Base-by-base conservation (phyloP, 495 filamentous ascomycete species). In the Podospora didyma region DNA sequence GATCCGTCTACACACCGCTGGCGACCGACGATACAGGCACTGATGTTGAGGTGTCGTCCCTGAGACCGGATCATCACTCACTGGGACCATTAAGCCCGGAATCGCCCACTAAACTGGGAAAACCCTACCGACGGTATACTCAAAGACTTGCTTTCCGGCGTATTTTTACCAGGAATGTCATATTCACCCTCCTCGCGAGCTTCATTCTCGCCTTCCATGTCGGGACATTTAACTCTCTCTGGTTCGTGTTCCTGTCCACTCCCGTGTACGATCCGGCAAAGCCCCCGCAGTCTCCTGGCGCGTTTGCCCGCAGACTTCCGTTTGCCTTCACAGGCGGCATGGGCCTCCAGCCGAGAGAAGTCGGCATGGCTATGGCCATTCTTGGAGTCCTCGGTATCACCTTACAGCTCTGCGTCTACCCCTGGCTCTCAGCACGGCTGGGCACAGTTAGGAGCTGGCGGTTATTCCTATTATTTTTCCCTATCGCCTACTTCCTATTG, bases 161-260 rank as follows among this genome's bases (percentile, higher is more conserved):
- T 23, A 89, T 96, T 56, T 94, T 89, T 78, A 94, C 89, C 2
- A 79, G 79, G 50, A 93, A 93, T 61, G 86, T 96, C 21, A 52
- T 62, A 14, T 67, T 68, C 59, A 91, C 89, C 2, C 73, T 94
- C 3, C 46, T 84, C 12, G 79, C 86, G 2, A 85, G 87, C 67
- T 86, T 80, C 45, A 79, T 91, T 59, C 79, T 94, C 53, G 84
- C 86, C 39, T 84, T 88, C 63, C 88, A 92, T 63, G 80, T 92
- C 69, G 88, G 86, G 57, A 89, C 89, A 44, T 94, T 92, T 78
- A 89, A 89, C 69, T 87, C 85, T 49, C 79, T 93, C 46, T 93
- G 88, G 89, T 87, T 89, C 57, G 79, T 90, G 54, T 93, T 92
- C 77, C 85, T 96, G 56, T 90, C 87, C 0, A 89, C 89, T 0